phyloP scores from a whole-genome alignment of 495 filamentous ascomycete species.

The Penicillium pulvis region DNA sequence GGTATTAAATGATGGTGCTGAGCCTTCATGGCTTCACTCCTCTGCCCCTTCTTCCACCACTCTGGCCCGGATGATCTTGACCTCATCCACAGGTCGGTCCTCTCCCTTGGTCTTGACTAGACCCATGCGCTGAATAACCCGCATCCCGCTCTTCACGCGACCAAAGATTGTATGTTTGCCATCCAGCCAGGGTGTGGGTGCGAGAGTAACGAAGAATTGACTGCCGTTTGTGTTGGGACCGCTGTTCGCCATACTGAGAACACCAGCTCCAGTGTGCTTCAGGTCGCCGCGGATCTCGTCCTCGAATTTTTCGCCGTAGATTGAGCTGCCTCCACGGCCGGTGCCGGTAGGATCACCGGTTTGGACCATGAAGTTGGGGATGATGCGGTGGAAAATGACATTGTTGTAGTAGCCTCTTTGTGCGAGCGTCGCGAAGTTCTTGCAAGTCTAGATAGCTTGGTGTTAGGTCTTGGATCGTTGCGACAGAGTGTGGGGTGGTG shows the following conservation, averaged over 20 bases:
- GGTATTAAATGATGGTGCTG: neutral
- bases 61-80: conserved; percentile 75
- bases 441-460: conserved; percentile 63
- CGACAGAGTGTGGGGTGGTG: neutral
- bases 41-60: conserved; percentile 61
- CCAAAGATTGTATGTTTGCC: conserved; percentile 98
- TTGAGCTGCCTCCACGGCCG: conserved; percentile 83
- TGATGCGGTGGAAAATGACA: conserved; percentile 90
- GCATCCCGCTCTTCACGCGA: conserved; percentile 81
- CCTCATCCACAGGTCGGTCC: conserved; percentile 79
- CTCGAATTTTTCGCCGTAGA: conserved; percentile 94
- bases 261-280: conserved; percentile 92
- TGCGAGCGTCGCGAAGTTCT: conserved; percentile 82
- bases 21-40: conserved; percentile 28
- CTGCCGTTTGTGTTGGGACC: conserved; percentile 93
- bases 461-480: conserved; percentile 15
- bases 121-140: conserved; percentile 85
- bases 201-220: conserved; percentile 87
- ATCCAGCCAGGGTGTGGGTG: conserved; percentile 95
- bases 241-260: conserved; percentile 94
- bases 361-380: conserved; percentile 96
- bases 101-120: conserved; percentile 80
- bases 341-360: conserved; percentile 96
- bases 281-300: conserved; percentile 80
- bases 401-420: conserved; percentile 82